Evolutionary conservation across 2,329 filamentous ascomycete genomes (phyloP).

Genomic region (Geosmithia flava): DNA sequence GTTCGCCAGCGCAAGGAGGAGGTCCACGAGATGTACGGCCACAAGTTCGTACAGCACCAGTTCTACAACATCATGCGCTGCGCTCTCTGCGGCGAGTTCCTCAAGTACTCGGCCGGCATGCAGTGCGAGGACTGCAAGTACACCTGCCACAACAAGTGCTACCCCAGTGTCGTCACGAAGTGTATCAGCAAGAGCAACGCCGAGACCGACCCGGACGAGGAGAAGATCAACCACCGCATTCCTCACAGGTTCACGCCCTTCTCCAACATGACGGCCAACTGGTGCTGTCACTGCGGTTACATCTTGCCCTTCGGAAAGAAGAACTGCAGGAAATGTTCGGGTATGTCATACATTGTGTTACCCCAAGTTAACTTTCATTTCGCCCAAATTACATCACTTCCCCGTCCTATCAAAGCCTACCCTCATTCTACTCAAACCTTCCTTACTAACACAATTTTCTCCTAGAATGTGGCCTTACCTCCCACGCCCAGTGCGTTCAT

Average conservation of each 20-base stretch:
- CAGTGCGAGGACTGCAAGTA: constrained; percentile 99
- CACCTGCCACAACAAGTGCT: constrained; percentile 97
- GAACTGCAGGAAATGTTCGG: constrained; percentile 83
- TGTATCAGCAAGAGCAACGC: constrained; percentile 99
- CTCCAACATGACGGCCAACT: constrained; percentile 95
- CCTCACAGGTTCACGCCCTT: constrained; percentile 96
- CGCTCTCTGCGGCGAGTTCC: constrained; percentile 91
- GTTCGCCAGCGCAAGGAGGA: constrained; percentile 97
- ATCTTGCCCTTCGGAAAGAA: constrained; percentile 90
- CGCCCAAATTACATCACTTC: not conserved
- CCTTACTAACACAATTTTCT: constrained; percentile 12
- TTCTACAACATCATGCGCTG: constrained; percentile 99
- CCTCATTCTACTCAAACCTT: not conserved
- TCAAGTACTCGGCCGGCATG: constrained; percentile 98
- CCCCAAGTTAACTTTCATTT: not conserved
- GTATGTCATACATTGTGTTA: constrained; percentile 30
- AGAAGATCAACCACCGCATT: constrained; percentile 99
- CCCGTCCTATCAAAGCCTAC: not conserved
- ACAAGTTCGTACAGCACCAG: constrained; percentile 97
- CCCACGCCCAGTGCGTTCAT: constrained; percentile 83
- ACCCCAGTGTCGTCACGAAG: constrained; percentile 92
- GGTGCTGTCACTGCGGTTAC: constrained; percentile 98
- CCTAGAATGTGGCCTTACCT: constrained; percentile 79
- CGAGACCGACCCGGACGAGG: constrained; percentile 94
- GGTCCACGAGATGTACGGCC: constrained; percentile 95